phyloP scores from a whole-genome alignment of 495 filamentous ascomycete genomes.

The Copromyces sp. region DNA sequence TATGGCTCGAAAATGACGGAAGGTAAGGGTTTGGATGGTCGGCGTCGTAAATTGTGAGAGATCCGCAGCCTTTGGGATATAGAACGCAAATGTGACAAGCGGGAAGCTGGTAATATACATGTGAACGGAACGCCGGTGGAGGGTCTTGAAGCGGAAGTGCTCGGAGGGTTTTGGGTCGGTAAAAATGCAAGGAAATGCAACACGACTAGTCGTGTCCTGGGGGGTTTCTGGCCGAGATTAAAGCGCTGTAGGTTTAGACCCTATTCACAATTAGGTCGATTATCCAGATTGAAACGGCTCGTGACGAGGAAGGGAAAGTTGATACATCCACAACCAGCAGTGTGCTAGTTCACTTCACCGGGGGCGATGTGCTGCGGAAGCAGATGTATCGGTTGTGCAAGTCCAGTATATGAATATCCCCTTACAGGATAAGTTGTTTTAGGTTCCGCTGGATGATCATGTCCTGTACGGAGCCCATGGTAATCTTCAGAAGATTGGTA shows the following conservation, averaged over 20 bases:
- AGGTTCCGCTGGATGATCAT: slow-evolving; percentile 99
- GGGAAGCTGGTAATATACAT: neutral
- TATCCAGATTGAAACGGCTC: neutral
- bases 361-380: neutral
- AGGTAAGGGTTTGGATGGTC: neutral
- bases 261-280: neutral
- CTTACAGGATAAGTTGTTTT: slow-evolving; percentile 86
- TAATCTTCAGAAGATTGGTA: slow-evolving; percentile 91
- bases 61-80: neutral
- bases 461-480: slow-evolving; percentile 94
- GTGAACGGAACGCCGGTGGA: neutral
- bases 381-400: neutral
- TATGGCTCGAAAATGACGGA: neutral
- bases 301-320: neutral
- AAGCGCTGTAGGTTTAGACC: neutral
- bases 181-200: neutral
- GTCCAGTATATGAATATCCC: neutral
- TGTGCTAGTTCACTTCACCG: neutral
- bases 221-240: neutral
- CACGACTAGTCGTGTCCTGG: neutral
- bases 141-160: neutral
- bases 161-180: neutral
- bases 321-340: neutral
- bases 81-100: neutral
- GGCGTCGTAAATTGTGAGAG: neutral